phyloP scores from a whole-genome alignment of 139 green algal species.

The Haematococcus sp. region DNA sequence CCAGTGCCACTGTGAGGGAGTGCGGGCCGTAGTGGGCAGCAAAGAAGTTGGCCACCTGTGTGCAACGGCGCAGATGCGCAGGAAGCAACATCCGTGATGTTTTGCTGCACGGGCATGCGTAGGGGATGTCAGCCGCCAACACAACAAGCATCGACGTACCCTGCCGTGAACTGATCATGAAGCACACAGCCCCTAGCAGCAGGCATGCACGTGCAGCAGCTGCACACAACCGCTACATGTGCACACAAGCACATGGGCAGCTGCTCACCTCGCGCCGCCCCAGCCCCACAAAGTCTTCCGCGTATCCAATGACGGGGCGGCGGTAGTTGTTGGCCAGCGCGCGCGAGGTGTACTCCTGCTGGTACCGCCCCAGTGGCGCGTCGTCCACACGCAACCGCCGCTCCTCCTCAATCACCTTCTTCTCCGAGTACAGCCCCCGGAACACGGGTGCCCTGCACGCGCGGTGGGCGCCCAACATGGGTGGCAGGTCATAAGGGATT shows the following conservation, averaged over 20 bases:
- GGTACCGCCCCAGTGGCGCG: slow-evolving; percentile 56
- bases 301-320: slow-evolving; percentile 79
- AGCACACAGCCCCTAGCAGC: too few species aligned
- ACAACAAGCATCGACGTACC: neutral
- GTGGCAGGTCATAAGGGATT: neutral
- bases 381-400: slow-evolving; percentile 78
- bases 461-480: neutral
- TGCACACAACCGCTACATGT: too few species aligned
- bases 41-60: slow-evolving; percentile 13
- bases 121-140: neutral
- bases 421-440: slow-evolving; percentile 83
- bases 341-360: slow-evolving; percentile 22
- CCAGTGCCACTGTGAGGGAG: slow-evolving; percentile 64
- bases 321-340: slow-evolving; percentile 71
- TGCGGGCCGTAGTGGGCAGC: slow-evolving; percentile 62
- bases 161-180: too few species aligned
- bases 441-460: slow-evolving; percentile 61
- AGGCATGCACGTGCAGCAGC: too few species aligned
- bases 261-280: slow-evolving; percentile 57
- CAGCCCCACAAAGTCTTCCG: slow-evolving; percentile 56
- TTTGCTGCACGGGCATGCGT: neutral
- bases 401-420: slow-evolving; percentile 83
- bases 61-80: too few species aligned
- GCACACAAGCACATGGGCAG: too few species aligned
- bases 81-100: too few species aligned